Evolutionary conservation across 768 basidiomycete genomes (phyloP).

Genomic region (Calvatia gigantea): DNA sequence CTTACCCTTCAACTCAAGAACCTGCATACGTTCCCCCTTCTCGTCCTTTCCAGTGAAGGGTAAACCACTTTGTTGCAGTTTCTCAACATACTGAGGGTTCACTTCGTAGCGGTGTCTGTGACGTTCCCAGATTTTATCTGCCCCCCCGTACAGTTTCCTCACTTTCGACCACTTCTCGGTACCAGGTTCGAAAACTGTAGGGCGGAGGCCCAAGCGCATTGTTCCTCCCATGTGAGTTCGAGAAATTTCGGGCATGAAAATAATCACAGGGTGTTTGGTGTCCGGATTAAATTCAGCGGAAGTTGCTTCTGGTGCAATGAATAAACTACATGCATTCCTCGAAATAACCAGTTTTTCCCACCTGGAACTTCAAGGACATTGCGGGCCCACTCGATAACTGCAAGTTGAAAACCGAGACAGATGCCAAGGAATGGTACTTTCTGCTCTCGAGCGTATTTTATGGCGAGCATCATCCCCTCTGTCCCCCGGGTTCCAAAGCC

Average conservation of each 20-base stretch:
- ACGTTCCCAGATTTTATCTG: constrained; percentile 86
- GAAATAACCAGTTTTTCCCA: constrained; percentile 26
- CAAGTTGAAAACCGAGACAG: constrained; percentile 96
- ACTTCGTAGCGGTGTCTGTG: constrained; percentile 96
- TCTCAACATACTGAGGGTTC: constrained; percentile 81
- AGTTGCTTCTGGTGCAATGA: constrained; percentile 59
- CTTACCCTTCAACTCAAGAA: constrained; percentile 81
- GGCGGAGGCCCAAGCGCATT: constrained; percentile 99
- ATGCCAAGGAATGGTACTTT: constrained; percentile 94
- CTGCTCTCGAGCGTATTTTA: constrained; percentile 95
- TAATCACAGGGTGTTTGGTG: constrained; percentile 67
- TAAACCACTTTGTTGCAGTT: constrained; percentile 63
- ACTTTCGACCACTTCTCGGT: constrained; percentile 70
- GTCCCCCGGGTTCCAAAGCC: constrained; percentile 93
- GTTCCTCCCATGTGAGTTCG: constrained; percentile 98
- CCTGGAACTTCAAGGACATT: constrained; percentile 72
- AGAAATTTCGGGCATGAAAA: constrained; percentile 99
- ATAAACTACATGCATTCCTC: background rate
- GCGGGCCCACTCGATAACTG: constrained; percentile 93
- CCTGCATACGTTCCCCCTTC: constrained; percentile 95
- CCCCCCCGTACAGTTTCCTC: constrained; percentile 80
- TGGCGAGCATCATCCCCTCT: constrained; percentile 98
- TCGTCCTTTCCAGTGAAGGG: constrained; percentile 85
- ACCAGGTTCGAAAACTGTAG: constrained; percentile 79
- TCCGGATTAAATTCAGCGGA: constrained; percentile 77